phyloP scores from a whole-genome alignment of 805 yeast genomes.

The Hanseniaspora thailandica region DNA sequence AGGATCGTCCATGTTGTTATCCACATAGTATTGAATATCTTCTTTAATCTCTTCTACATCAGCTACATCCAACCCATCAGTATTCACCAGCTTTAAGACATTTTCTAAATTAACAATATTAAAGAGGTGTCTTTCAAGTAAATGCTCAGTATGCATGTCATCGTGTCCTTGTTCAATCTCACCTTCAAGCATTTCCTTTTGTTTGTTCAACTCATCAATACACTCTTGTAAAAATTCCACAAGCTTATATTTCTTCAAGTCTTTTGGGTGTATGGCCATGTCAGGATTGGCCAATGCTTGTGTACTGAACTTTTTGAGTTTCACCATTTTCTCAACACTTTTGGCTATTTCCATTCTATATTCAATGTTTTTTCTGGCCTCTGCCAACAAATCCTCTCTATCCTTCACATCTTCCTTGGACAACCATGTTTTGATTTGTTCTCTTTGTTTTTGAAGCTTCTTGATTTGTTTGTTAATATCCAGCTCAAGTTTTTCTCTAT shows the following conservation, averaged over 20 bases:
- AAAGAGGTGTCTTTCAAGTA: conserved; percentile 54
- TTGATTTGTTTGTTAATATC: conserved; percentile 92
- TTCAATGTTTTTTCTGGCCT: conserved; percentile 59
- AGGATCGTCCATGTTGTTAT: conserved; percentile 71
- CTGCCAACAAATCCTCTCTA: conserved; percentile 60
- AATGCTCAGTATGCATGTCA: conserved; percentile 14
- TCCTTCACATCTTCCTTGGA: conserved; percentile 85
- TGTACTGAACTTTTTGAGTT: conserved; percentile 85
- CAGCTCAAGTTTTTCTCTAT: conserved; percentile 83
- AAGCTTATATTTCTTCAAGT: conserved; percentile 65
- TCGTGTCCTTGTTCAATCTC: conserved; percentile 51
- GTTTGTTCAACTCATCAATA: conserved; percentile 71
- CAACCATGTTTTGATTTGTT: conserved; percentile 91
- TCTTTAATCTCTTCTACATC: conserved; percentile 67
- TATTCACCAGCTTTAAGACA: conserved; percentile 63
- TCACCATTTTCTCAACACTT: conserved; percentile 83
- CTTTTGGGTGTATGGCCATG: conserved; percentile 58
- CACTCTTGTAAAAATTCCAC: conserved; percentile 55
- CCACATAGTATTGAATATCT: conserved; percentile 86
- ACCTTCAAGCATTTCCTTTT: conserved; percentile 66
- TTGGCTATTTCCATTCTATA: conserved; percentile 91
- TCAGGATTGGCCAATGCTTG: conserved; percentile 74
- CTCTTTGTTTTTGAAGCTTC: conserved; percentile 83
- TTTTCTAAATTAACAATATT: conserved; percentile 71
- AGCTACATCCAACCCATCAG: conserved; percentile 68